Base-by-base conservation (phyloP, 2,329 filamentous ascomycete genomes). In the Coniochaeta pulveracea region DNA sequence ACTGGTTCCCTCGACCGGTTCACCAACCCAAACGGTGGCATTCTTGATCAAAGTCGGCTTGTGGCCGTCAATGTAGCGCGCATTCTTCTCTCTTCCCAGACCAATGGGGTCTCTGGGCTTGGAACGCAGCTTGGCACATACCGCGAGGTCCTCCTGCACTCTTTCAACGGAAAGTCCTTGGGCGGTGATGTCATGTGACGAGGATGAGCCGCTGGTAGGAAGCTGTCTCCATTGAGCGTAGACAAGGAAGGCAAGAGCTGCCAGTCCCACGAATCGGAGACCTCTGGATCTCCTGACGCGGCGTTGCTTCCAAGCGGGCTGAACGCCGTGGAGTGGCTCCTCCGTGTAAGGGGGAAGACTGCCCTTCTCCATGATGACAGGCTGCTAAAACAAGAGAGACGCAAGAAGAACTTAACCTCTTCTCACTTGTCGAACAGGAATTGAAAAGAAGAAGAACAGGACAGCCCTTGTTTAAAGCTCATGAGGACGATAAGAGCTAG, bases 21-120 rank as follows among this genome's bases (percentile, higher is more conserved):
- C 76, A 21, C 76, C 77, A 4, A 71, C 60, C 77, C 76, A 81
- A 14, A 81, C 62, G 2, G 69, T 75, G 4, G 76, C 76, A 47
- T 81, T 81, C 39, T 64, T 69, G 42, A 81, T 78, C 25, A 81
- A 60, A 0, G 73, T 73, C 0, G 76, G 66, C 40, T 64, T 66
- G 34, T 67, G 63, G 33, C 72, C 72, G 4, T 71, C 60, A 26
- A 77, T 51, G 46, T 70, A 76, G 30, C 77, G 66, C 14, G 72
- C 72, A 48, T 76, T 82, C 43, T 61, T 61, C 19, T 70, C 61
- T 14, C 77, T 69, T 4, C 71, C 70, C 4, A 57, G 47, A 14
- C 72, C 72, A 22, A 60, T 60, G 1, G 72, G 71, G 39, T 77
- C 71, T 31, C 60, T 47, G 0, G 75, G 74, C 43, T 64, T 69